Conservation (phyloP, 176 grass and related monocot species). For the Juncus effusus region DNA sequence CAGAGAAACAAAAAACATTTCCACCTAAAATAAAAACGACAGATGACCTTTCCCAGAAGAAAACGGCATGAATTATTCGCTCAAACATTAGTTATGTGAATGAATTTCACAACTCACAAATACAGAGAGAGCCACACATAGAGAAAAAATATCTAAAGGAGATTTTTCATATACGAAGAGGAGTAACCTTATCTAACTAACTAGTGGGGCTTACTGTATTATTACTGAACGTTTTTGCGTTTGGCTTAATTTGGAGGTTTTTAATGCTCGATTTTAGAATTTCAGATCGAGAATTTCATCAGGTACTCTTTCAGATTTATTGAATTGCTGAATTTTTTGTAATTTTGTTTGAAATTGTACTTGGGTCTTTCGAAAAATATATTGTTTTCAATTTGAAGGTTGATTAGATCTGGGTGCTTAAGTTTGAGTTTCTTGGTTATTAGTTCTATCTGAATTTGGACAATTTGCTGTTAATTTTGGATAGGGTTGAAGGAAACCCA, state of each 20-base stretch:
- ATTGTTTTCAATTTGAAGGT: conserved; percentile 5
- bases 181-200: neutral
- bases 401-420: neutral
- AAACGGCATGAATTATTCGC: neutral
- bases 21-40: conserved; percentile 24
- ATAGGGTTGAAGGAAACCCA: neutral
- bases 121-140: too few species aligned
- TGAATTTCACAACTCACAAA: too few species aligned
- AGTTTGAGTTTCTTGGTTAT: conserved; percentile 9
- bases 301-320: conserved; percentile 3
- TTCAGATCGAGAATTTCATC: conserved; percentile 3
- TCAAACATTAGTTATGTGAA: too few species aligned
- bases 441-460: neutral
- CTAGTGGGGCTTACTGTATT: conserved; percentile 9
- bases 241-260: neutral
- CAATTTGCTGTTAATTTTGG: neutral
- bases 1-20: too few species aligned
- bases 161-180: neutral
- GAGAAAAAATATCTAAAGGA: neutral
- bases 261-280: conserved; percentile 20
- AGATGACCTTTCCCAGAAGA: conserved; percentile 25
- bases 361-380: neutral
- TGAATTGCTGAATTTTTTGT: neutral
- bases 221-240: neutral
- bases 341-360: neutral